phyloP scores from a whole-genome alignment of 108 stramenopile species.

The Cyclotella distinguenda region DNA sequence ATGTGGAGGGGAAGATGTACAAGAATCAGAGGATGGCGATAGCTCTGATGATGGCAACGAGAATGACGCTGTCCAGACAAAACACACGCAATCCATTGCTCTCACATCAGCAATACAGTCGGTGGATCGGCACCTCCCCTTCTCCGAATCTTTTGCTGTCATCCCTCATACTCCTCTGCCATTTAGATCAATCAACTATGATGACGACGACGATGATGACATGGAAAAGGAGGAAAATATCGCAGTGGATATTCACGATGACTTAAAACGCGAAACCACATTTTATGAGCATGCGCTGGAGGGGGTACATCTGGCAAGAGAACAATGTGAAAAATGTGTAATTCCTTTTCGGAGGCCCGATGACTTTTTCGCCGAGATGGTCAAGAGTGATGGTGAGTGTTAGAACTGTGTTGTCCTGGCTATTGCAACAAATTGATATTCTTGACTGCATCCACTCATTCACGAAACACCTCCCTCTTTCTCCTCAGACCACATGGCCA shows the following conservation, averaged over 20 bases:
- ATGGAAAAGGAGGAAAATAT: conserved; percentile 37
- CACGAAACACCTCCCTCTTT: background rate
- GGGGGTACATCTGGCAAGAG: conserved; percentile 78
- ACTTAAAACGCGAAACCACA: conserved; percentile 93
- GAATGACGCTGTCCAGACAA: conserved; percentile 6
- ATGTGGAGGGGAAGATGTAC: conserved; percentile 5
- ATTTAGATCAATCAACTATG: conserved; percentile 38
- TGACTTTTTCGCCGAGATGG: conserved; percentile 99
- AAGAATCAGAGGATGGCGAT: background rate
- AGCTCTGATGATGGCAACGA: conserved; percentile 22
- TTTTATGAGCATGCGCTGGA: conserved; percentile 94
- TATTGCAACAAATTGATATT: background rate
- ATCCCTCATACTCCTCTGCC: conserved; percentile 70
- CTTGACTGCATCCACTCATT: background rate
- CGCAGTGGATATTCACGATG: conserved; percentile 90
- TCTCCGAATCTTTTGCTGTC: conserved; percentile 77
- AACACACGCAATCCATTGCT: conserved; percentile 16
- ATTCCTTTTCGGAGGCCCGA: conserved; percentile 89
- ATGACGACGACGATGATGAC: conserved; percentile 7
- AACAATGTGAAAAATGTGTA: conserved; percentile 49
- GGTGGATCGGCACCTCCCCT: conserved; percentile 49
- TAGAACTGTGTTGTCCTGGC: background rate
- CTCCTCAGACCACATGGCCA: conserved; percentile 91
- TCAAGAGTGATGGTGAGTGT: conserved; percentile 96
- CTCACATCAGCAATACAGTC: conserved; percentile 17